Base-by-base conservation (phyloP, 1,284 basidiomycete species). In the Boletus semigastroideus region DNA sequence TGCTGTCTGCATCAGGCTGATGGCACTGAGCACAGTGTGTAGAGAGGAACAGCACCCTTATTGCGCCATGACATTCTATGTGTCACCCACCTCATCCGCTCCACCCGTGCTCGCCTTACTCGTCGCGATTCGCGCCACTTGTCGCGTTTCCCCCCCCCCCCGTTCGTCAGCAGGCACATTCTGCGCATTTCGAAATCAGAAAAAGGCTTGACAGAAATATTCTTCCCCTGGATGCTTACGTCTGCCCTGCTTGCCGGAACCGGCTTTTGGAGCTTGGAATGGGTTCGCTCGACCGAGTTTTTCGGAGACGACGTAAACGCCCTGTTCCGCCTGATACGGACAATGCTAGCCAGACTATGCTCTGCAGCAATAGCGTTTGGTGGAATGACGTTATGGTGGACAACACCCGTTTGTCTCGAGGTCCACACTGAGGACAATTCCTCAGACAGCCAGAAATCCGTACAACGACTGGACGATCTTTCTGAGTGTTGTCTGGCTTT, bases 41-140 rank as follows among this genome's bases (percentile, higher is more conserved):
- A 77, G 97, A 48, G 97, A 99, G 68, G 97, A 99, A 67, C 96
- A 98, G 69, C 87, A 90, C 42, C 87, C 92, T 0, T 87, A 80
- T 66, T 98, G 95, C 67, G 75, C 79, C 51, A 86, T 93, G 47
- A 94, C 93, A 0, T 98, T 95, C 74, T 95, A 91, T 67, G 76
- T 84, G 0, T 86, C 86, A 0, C 81, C 86, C 1, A 81, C 84
- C 2, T 70, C 84, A 3, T 80, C 88, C 2, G 73, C 80, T 1
- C 81, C 90, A 0, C 86, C 91, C 0, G 46, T 72, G 4, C 73
- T 76, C 39, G 76, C 86, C 10, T 69, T 90, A 10, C 55, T 82
- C n/a, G 11, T 58, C 39, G 57, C 68, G 28, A 74, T 6, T 58
- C 39, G 56, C 68, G 28, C 58, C 64, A 30, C 38, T 14, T 14